These are phyloP conservation scores for Medicago lupulina DNA, from an alignment of 306 rosid genomes.

Conservation along the genomic window DNA sequence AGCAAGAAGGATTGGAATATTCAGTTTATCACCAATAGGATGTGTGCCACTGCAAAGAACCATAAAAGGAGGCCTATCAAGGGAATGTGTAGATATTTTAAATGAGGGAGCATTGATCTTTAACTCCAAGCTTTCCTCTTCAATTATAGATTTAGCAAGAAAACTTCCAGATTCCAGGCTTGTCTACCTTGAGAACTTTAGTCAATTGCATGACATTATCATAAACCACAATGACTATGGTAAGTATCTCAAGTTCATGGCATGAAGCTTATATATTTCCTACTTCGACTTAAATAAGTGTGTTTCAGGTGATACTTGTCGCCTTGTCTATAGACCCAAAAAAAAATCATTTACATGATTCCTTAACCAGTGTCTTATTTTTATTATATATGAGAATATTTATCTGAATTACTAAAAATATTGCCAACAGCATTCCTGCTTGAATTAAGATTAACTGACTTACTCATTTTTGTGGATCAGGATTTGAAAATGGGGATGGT, in stretches of 20 bases:
- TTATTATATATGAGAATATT: too few species aligned
- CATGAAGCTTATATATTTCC: too few species aligned
- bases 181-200: slow-evolving; percentile 53
- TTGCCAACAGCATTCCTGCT: too few species aligned
- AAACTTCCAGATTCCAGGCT: slow-evolving; percentile 50
- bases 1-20: slow-evolving; percentile 47
- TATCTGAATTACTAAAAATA: too few species aligned
- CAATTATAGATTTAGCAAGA: slow-evolving; percentile 35
- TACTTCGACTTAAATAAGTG: too few species aligned
- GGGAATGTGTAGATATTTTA: slow-evolving; percentile 44
- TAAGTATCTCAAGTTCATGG: slow-evolving; percentile 11
- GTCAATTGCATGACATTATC: slow-evolving; percentile 35
- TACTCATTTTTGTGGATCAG: slow-evolving; percentile 44
- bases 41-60: slow-evolving; percentile 53
- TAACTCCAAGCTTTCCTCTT: slow-evolving; percentile 57
- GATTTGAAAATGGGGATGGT: slow-evolving; percentile 49
- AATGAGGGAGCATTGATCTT: slow-evolving; percentile 55
- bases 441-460: neutral
- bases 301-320: too few species aligned
- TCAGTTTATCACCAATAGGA: slow-evolving; percentile 36
- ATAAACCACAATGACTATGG: slow-evolving; percentile 51
- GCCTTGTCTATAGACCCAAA: too few species aligned
- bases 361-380: too few species aligned
- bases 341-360: too few species aligned
- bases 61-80: slow-evolving; percentile 44